Conservation (phyloP, 1,139 yeast species). For the Suhomyces bokatorum region DNA sequence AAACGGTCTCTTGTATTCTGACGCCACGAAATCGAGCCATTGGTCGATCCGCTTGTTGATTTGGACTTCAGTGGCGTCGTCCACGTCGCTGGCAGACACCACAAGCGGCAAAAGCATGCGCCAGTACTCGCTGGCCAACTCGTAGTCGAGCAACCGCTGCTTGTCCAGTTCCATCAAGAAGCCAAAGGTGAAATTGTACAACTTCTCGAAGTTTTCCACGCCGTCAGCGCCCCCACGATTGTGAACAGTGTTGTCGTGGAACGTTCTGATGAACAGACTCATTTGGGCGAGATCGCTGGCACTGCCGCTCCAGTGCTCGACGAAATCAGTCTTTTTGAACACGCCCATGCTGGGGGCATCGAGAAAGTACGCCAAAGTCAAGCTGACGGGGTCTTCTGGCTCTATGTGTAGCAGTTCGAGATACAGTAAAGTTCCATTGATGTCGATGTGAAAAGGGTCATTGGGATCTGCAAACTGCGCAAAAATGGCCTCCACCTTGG, state of each 20-base stretch:
- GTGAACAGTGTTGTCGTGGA: constrained; percentile 22
- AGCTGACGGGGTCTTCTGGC: constrained; percentile 70
- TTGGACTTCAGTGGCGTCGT: neutral
- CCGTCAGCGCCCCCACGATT: constrained; percentile 8
- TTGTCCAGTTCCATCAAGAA: constrained; percentile 61
- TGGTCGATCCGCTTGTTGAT: constrained; percentile 34
- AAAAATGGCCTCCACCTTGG: constrained; percentile 25
- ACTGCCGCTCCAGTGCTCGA: constrained; percentile 54
- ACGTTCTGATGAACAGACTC: constrained; percentile 41
- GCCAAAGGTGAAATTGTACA: constrained; percentile 72
- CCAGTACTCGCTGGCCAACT: constrained; percentile 81
- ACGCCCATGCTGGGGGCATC: constrained; percentile 67
- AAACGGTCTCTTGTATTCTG: constrained; percentile 45
- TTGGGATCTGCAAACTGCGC: constrained; percentile 33
- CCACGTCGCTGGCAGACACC: constrained; percentile 7
- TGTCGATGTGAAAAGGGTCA: constrained; percentile 43
- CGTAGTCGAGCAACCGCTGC: constrained; percentile 58
- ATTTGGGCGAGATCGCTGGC: constrained; percentile 48
- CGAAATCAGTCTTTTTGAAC: constrained; percentile 50
- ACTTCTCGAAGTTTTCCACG: constrained; percentile 45
- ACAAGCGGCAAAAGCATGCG: constrained; percentile 50
- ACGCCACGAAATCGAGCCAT: constrained; percentile 53
- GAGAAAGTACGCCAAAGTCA: constrained; percentile 69
- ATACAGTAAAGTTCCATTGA: constrained; percentile 75
- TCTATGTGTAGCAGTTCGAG: constrained; percentile 65